phyloP scores from a whole-genome alignment of 306 rosid species.

The Ormosia emarginata region DNA sequence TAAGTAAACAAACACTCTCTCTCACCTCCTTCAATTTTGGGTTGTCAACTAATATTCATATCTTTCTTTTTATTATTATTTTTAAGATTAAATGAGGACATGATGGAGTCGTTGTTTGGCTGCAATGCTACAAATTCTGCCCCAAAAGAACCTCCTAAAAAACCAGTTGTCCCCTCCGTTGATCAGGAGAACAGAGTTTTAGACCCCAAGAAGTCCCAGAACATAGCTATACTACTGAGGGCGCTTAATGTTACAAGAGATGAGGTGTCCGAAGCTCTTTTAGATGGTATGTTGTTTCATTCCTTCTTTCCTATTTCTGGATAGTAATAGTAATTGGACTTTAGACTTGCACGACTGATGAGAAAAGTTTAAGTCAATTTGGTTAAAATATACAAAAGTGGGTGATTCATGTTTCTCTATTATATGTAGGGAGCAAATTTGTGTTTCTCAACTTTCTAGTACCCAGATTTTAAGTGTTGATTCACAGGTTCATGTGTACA shows the following conservation, averaged over 20 bases:
- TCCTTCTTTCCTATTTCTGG: constrained; percentile 7
- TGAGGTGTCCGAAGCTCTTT: constrained; percentile 93
- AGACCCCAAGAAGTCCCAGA: constrained; percentile 96
- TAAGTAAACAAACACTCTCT: constrained; percentile 29
- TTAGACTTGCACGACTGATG: not conserved
- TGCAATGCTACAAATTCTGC: constrained; percentile 53
- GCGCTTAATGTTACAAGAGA: constrained; percentile 92
- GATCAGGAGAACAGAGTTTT: constrained; percentile 78
- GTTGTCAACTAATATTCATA: not conserved
- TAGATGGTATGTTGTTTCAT: constrained; percentile 58
- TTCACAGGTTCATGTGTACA: not conserved
- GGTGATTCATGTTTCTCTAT: not conserved
- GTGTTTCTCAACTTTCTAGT: not conserved
- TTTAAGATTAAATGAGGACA: constrained; percentile 86
- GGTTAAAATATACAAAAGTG: not conserved
- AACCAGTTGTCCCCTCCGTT: constrained; percentile 67
- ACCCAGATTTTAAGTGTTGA: not conserved
- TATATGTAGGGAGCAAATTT: not conserved
- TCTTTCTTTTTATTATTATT: not conserved
- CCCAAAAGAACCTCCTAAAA: constrained; percentile 60
- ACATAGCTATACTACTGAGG: constrained; percentile 87
- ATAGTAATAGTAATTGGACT: constrained; percentile 11
- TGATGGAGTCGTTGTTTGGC: constrained; percentile 95
- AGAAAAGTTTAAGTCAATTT: not conserved
- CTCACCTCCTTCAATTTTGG: not conserved